phyloP scores from a whole-genome alignment of 1,284 basidiomycete species.

The Ceratobasidium sp. region DNA sequence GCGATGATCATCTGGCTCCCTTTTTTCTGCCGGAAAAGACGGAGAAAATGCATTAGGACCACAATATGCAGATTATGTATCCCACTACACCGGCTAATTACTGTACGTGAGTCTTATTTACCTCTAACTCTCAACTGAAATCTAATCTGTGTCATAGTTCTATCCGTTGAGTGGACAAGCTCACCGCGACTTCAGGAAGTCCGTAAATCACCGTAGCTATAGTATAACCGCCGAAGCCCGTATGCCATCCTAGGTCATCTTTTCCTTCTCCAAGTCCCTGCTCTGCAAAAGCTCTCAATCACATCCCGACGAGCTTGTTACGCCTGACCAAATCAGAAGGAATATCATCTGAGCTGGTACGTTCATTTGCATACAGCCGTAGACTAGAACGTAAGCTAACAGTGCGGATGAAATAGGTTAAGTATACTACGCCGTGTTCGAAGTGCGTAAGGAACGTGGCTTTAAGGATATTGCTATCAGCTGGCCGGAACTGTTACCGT shows the following conservation, averaged over 20 bases:
- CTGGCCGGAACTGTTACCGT: conserved; percentile 96
- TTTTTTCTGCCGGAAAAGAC: conserved; percentile 79
- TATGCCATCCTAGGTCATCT: conserved; percentile 78
- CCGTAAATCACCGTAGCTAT: conserved; percentile 60
- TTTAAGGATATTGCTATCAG: conserved; percentile 96
- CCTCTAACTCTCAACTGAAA: too few species aligned
- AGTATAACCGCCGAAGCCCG: conserved; percentile 84
- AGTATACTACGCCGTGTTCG: conserved; percentile 91
- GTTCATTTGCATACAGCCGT: conserved; percentile 24
- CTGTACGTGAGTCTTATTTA: conserved; percentile 54
- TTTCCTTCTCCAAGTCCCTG: conserved; percentile 96
- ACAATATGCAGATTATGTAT: conserved; percentile 87
- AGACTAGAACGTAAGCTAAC: too few species aligned
- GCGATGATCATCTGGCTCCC: conserved; percentile 53
- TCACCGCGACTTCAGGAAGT: conserved; percentile 86
- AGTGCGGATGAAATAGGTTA: conserved; percentile 72
- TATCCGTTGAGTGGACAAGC: conserved; percentile 88
- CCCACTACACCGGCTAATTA: conserved; percentile 89
- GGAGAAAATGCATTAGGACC: conserved; percentile 63
- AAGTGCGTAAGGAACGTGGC: conserved; percentile 89
- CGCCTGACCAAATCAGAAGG: conserved; percentile 88
- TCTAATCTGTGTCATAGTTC: conserved; percentile 62
- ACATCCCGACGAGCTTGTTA: conserved; percentile 77
- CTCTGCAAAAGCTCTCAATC: conserved; percentile 95
- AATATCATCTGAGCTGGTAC: conserved; percentile 90